Evolutionary conservation across 495 filamentous ascomycete species (phyloP).

Genomic region (Penicillium cinerascens): DNA sequence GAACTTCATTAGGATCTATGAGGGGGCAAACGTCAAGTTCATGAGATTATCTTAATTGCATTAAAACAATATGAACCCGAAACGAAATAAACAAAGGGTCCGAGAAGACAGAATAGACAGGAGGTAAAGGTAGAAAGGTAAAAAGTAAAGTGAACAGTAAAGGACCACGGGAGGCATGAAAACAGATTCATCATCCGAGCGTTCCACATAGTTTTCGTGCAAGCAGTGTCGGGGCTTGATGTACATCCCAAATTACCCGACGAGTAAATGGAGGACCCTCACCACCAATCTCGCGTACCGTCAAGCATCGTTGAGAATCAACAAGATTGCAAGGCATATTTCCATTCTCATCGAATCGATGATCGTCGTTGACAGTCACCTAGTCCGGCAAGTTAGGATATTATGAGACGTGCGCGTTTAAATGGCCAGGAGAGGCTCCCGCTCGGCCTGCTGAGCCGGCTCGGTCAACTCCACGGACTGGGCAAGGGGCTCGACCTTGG

Average conservation of each 20-base stretch:
- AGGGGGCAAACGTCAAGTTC: slow-evolving; percentile 3
- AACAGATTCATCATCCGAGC: slow-evolving; percentile 17
- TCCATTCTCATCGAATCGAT: not conserved
- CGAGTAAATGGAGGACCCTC: slow-evolving; percentile 1
- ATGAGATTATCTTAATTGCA: slow-evolving; percentile 19
- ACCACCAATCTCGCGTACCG: not conserved
- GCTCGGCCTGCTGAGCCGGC: slow-evolving; percentile 18
- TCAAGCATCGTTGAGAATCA: slow-evolving; percentile 1
- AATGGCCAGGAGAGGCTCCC: slow-evolving; percentile 37
- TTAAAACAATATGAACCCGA: slow-evolving; percentile 32
- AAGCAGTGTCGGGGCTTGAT: slow-evolving; percentile 4
- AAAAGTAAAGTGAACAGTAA: slow-evolving; percentile 7
- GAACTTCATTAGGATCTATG: not conserved
- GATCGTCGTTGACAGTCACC: not conserved
- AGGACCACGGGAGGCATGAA: slow-evolving; percentile 11
- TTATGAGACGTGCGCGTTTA: slow-evolving; percentile 15
- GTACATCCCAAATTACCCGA: slow-evolving; percentile 13
- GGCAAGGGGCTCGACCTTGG: slow-evolving; percentile 48
- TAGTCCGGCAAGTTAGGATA: not conserved
- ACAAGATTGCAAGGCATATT: not conserved
- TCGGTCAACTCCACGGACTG: slow-evolving; percentile 24
- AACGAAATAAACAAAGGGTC: slow-evolving; percentile 18
- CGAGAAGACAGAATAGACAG: slow-evolving; percentile 12
- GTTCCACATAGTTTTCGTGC: slow-evolving; percentile 17
- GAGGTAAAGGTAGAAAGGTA: slow-evolving; percentile 6